Percentiles rank a stretch among this genome's conserved stretches.
Evolutionary conservation across 345 rosid genomes (phyloP).

Genomic region (Melastoma malabathricum): DNA sequence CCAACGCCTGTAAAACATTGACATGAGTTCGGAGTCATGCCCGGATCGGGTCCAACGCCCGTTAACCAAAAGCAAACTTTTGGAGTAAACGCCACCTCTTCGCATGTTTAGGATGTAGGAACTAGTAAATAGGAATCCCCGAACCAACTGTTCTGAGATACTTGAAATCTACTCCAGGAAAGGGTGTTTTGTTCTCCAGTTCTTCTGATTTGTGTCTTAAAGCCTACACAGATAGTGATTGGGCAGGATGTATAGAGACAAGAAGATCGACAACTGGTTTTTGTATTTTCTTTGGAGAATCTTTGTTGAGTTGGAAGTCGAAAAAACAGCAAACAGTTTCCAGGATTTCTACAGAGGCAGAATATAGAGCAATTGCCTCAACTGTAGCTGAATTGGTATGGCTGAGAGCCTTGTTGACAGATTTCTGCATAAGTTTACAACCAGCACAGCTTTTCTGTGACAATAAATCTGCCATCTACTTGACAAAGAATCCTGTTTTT

Average conservation of each 20-base stretch:
- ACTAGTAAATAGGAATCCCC: no score
- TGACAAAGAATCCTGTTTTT: background rate
- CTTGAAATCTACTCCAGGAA: background rate
- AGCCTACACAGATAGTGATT: background rate
- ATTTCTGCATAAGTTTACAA: background rate
- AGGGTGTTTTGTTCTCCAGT: background rate
- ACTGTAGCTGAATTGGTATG: background rate
- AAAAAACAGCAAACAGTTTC: background rate
- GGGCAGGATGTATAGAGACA: background rate
- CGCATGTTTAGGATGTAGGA: no score
- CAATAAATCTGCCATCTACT: background rate
- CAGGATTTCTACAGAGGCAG: background rate
- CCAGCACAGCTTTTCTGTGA: constrained; percentile 1
- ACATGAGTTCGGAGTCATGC: no score
- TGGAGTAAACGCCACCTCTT: no score
- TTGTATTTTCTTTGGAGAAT: background rate
- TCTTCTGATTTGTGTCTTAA: background rate
- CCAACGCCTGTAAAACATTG: no score
- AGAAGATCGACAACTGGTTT: background rate
- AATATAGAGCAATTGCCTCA: background rate
- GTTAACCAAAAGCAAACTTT: no score
- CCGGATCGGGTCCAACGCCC: no score
- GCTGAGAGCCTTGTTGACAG: background rate
- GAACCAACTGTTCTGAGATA: background rate
- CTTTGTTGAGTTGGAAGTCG: background rate